A percentile compares a stretch with the other conserved stretches of the same genome.
These are phyloP conservation scores for Cytospora piceae DNA, from an alignment of 2,329 filamentous ascomycete species.

Conservation along the genomic window DNA sequence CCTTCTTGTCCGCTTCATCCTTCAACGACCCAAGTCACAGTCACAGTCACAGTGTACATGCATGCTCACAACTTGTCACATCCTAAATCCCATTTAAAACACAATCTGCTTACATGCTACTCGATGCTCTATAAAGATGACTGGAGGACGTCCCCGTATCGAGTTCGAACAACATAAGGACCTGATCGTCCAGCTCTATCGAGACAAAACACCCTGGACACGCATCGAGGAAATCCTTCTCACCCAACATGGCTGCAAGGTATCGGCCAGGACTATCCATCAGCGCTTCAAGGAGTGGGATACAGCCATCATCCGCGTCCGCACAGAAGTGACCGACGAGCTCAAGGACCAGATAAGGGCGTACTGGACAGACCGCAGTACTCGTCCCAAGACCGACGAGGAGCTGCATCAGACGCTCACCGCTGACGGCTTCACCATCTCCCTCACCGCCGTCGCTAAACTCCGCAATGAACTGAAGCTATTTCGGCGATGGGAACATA, in stretches of 20 bases:
- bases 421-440: conserved; percentile 17
- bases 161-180: conserved; percentile 20
- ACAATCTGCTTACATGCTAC: too few species aligned
- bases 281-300: conserved; percentile 25
- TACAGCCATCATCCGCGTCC: conserved; percentile 40
- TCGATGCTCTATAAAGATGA: neutral
- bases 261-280: neutral
- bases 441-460: neutral
- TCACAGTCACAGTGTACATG: too few species aligned
- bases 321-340: conserved; percentile 34
- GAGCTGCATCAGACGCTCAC: conserved; percentile 14
- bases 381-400: conserved; percentile 18
- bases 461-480: conserved; percentile 15
- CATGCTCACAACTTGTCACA: too few species aligned
- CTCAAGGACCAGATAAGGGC: conserved; percentile 38
- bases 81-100: neutral
- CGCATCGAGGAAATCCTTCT: conserved; percentile 11
- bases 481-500: conserved; percentile 19
- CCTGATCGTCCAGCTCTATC: conserved; percentile 15
- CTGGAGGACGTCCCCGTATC: conserved; percentile 5
- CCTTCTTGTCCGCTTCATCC: neutral
- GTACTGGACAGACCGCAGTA: conserved; percentile 32
- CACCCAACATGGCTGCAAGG: conserved; percentile 10
- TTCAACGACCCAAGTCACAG: neutral
- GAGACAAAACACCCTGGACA: conserved; percentile 14